A percentile compares a stretch with the other conserved stretches of the same genome.
Evolutionary conservation across 164 flowering plant genomes (phyloP).

Genomic region (Stephania cephalantha): DNA sequence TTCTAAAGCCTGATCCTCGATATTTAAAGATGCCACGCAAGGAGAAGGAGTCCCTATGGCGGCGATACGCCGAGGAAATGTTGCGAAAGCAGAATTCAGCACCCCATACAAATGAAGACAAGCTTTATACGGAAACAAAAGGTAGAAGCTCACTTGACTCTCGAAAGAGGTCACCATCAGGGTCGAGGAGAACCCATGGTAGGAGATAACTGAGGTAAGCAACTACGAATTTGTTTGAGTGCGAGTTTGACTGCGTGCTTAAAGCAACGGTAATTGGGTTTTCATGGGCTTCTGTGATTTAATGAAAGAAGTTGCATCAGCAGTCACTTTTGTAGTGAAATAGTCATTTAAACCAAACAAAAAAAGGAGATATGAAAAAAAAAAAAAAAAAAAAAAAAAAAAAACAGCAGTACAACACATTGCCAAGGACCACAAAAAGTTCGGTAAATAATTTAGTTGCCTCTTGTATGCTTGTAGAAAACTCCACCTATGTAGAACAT

Average conservation of each 20-base stretch:
- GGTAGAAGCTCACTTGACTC: constrained; percentile 36
- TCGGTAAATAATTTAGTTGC: background rate
- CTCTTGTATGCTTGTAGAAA: background rate
- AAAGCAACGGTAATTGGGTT: background rate
- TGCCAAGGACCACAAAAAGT: background rate
- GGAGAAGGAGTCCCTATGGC: constrained; percentile 85
- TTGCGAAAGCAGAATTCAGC: constrained; percentile 46
- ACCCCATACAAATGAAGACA: constrained; percentile 41
- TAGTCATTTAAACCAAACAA: no score
- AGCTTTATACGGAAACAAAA: constrained; percentile 27
- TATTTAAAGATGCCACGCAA: constrained; percentile 80
- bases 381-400: background rate
- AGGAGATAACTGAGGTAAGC: constrained; percentile 28
- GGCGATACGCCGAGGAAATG: constrained; percentile 61
- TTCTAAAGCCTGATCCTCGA: constrained; percentile 64
- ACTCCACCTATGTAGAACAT: no score
- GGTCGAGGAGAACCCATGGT: constrained; percentile 39
- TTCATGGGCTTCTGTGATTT: background rate
- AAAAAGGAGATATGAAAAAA: background rate
- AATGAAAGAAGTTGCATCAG: background rate
- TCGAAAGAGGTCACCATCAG: constrained; percentile 23
- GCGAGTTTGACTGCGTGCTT: background rate
- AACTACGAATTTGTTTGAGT: background rate
- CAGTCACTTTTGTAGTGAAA: no score
- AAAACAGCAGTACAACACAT: background rate